phyloP scores from a whole-genome alignment of 371 early-diverging fungal species.

The Haplosporangium sp. region DNA sequence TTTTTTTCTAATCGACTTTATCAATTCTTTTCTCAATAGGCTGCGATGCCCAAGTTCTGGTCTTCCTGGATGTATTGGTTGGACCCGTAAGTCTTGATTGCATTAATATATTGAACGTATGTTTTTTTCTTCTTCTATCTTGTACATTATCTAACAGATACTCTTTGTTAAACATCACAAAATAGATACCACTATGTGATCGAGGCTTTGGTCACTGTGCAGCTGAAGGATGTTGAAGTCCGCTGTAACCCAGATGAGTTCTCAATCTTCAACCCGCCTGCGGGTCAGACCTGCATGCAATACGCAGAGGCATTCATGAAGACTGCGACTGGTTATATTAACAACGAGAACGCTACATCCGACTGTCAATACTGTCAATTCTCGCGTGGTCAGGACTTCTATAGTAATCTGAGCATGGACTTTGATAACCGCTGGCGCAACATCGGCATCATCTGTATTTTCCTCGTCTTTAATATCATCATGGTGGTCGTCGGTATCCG shows the following conservation, averaged over 20 bases:
- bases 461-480: constrained; percentile 65
- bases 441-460: constrained; percentile 73
- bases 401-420: constrained; percentile 66
- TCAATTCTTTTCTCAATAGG: too few species aligned
- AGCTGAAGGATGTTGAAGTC: constrained; percentile 66
- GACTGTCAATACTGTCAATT: constrained; percentile 77
- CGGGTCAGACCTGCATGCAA: constrained; percentile 70
- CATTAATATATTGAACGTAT: too few species aligned
- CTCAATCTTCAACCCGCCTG: constrained; percentile 63
- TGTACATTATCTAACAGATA: neutral
- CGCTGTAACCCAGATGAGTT: constrained; percentile 64
- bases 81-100: constrained; percentile 63
- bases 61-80: constrained; percentile 83
- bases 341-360: constrained; percentile 59
- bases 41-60: constrained; percentile 84
- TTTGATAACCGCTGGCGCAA: constrained; percentile 80
- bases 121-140: neutral
- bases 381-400: constrained; percentile 69
- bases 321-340: constrained; percentile 69
- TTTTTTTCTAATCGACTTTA: neutral
- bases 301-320: constrained; percentile 69
- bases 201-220: constrained; percentile 81
- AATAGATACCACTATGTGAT: constrained; percentile 70
- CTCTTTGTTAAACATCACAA: neutral
- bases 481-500: constrained; percentile 63